A percentile compares a stretch with the other conserved stretches of the same genome.
These are phyloP conservation scores for Claviceps quebecensis DNA, from an alignment of 2,329 filamentous ascomycete genomes.

Conservation along the genomic window DNA sequence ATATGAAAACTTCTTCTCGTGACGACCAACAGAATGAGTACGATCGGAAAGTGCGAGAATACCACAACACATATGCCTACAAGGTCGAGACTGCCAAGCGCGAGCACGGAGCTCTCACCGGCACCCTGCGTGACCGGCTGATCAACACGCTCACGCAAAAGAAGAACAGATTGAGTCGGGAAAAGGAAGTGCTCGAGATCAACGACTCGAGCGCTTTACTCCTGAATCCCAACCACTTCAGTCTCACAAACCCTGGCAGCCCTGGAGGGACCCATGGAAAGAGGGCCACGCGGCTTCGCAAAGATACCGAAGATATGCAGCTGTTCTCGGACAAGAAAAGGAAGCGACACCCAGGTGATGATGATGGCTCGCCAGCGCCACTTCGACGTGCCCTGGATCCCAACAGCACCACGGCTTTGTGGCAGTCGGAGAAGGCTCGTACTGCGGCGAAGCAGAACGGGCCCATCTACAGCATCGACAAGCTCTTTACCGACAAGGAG, in stretches of 20 bases:
- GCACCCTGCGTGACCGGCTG: conserved; percentile 50
- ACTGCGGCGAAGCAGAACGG: conserved; percentile 41
- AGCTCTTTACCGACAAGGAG: conserved; percentile 58
- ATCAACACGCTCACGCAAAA: conserved; percentile 52
- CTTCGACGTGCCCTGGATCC: conserved; percentile 41
- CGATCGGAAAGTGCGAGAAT: conserved; percentile 45
- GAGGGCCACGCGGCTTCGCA: conserved; percentile 46
- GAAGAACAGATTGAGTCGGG: conserved; percentile 48
- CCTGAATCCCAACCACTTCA: conserved; percentile 55
- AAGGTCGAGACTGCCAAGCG: conserved; percentile 47
- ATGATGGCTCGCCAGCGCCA: conserved; percentile 49
- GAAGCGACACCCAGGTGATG: conserved; percentile 45
- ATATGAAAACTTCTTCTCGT: background rate
- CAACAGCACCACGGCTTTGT: conserved; percentile 44
- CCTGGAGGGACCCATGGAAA: conserved; percentile 50
- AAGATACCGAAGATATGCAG: conserved; percentile 44
- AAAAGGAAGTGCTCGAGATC: conserved; percentile 56
- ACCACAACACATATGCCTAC: conserved; percentile 45
- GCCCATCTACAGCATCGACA: conserved; percentile 51
- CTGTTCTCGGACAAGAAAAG: conserved; percentile 47
- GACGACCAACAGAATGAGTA: conserved; percentile 38
- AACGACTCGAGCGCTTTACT: conserved; percentile 51
- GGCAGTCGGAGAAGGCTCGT: conserved; percentile 46
- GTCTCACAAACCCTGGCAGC: conserved; percentile 48
- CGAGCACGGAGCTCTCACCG: conserved; percentile 44